These are phyloP conservation scores for Allium sativum DNA, from an alignment of 106 monocot species.

Conservation along the genomic window DNA sequence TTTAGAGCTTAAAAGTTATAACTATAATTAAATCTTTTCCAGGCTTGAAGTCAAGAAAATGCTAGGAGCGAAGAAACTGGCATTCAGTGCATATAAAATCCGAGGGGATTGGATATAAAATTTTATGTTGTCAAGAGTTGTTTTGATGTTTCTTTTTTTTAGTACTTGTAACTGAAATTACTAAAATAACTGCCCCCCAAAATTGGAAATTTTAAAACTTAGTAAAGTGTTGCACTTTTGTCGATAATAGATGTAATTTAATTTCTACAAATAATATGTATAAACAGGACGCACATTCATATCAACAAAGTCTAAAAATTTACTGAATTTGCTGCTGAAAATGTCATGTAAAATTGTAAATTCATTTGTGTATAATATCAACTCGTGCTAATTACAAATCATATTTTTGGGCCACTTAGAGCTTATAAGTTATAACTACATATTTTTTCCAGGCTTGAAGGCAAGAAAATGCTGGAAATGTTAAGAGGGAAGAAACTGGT, in stretches of 20 bases:
- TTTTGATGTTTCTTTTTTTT: background rate
- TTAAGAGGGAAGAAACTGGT: constrained; percentile 30
- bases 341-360: too few relatives aligned
- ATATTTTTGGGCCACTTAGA: too few relatives aligned
- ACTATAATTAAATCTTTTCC: constrained; percentile 8
- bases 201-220: background rate
- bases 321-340: too few relatives aligned
- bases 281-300: background rate
- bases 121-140: too few relatives aligned
- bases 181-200: background rate
- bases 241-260: background rate
- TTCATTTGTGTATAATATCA: too few relatives aligned
- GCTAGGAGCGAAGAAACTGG: constrained; percentile 35
- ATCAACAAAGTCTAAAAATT: too few relatives aligned
- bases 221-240: too few relatives aligned
- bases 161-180: background rate
- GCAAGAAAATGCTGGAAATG: constrained; percentile 28
- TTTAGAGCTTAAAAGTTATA: constrained; percentile 7
- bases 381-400: too few relatives aligned
- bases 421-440: constrained; percentile 20
- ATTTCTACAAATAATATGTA: background rate
- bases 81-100: too few relatives aligned
- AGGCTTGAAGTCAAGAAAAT: constrained; percentile 29
- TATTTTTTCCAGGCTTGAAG: constrained; percentile 15
- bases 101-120: too few relatives aligned